Conservation (phyloP, 2,329 filamentous ascomycete genomes). For the Pseudogymnoascus sp. region DNA sequence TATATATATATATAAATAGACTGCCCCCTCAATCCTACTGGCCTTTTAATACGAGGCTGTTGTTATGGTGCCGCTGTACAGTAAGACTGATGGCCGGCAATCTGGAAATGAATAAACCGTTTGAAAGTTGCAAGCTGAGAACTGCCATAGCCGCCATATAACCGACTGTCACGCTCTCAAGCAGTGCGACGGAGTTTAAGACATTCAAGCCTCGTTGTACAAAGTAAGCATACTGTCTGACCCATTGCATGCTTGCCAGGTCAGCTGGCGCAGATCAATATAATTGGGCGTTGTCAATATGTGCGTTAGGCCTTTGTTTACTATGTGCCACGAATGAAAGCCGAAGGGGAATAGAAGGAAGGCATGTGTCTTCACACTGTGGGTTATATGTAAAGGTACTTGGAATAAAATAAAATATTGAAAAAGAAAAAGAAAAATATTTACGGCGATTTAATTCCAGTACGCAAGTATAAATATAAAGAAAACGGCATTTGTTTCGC, state of each 20-base stretch:
- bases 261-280: neutral
- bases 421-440: too few relatives aligned
- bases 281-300: neutral
- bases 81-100: neutral
- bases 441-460: too few relatives aligned
- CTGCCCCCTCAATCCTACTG: neutral
- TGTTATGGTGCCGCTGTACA: neutral
- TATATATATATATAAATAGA: neutral
- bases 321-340: neutral
- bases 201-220: neutral
- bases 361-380: neutral
- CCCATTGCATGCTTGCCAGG: neutral
- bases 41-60: neutral
- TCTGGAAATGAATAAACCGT: neutral
- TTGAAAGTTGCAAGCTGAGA: neutral
- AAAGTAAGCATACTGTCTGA: neutral
- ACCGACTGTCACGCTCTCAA: neutral
- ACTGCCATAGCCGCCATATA: neutral
- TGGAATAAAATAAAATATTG: neutral
- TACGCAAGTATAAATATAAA: neutral
- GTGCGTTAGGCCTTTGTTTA: neutral
- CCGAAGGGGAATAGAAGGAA: neutral
- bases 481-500: neutral
- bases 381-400: neutral
- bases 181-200: neutral